These are phyloP conservation scores for Aspergillus bridgeri DNA, from an alignment of 495 filamentous ascomycete species.

Conservation along the genomic window DNA sequence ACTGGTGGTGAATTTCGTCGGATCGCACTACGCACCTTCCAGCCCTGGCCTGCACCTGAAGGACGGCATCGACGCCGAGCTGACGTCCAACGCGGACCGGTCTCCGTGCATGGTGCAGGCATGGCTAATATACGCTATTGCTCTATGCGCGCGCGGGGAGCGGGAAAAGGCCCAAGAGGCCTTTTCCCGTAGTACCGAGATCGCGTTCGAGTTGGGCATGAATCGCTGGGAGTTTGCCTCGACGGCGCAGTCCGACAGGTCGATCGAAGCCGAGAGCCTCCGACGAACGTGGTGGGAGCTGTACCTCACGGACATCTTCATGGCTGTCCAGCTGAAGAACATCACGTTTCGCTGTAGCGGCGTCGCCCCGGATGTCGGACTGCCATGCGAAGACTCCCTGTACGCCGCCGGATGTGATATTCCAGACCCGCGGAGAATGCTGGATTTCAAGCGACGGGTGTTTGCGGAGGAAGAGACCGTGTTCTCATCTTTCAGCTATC, in stretches of 20 bases:
- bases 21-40: slow-evolving; percentile 33
- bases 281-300: slow-evolving; percentile 45
- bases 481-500: slow-evolving; percentile 43
- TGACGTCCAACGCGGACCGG: slow-evolving; percentile 26
- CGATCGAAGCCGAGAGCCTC: slow-evolving; percentile 37
- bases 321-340: slow-evolving; percentile 29
- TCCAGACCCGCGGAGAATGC: slow-evolving; percentile 27
- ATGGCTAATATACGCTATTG: slow-evolving; percentile 36
- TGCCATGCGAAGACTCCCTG: slow-evolving; percentile 39
- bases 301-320: slow-evolving; percentile 36
- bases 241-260: slow-evolving; percentile 18
- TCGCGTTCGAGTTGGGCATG: slow-evolving; percentile 39
- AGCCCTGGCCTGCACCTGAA: slow-evolving; percentile 22
- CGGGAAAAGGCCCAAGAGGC: slow-evolving; percentile 29
- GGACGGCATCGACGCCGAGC: slow-evolving; percentile 22
- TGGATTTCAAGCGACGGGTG: slow-evolving; percentile 35
- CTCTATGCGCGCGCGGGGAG: slow-evolving; percentile 34
- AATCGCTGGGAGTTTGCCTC: slow-evolving; percentile 32
- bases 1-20: slow-evolving; percentile 36
- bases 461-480: slow-evolving; percentile 32
- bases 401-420: slow-evolving; percentile 29
- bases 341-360: slow-evolving; percentile 31
- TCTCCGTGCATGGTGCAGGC: slow-evolving; percentile 38
- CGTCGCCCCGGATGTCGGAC: slow-evolving; percentile 30
- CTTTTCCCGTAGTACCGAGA: slow-evolving; percentile 29